Percentiles rank a stretch among this genome's conserved stretches.
Evolutionary conservation across 345 rosid genomes (phyloP).

Genomic region (Euphorbia pulcherrima): DNA sequence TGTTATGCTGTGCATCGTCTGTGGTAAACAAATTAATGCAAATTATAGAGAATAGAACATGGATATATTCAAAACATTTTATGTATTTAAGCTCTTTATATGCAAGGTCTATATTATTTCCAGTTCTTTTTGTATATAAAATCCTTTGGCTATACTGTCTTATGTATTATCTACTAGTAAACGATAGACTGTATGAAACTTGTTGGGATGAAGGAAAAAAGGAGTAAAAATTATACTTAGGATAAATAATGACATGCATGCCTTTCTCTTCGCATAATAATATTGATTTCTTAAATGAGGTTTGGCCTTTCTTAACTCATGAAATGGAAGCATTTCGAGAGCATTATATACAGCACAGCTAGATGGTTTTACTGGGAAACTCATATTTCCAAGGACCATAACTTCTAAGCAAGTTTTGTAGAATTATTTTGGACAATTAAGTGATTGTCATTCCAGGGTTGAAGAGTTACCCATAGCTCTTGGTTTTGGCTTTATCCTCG

Average conservation of each 20-base stretch:
- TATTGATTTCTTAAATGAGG: not conserved
- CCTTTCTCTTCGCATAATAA: not conserved
- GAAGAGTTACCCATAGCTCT: not conserved
- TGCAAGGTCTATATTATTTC: not conserved
- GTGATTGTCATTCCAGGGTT: not conserved
- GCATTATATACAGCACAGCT: not conserved
- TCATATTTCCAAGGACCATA: not conserved
- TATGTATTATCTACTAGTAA: not conserved
- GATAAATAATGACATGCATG: not conserved
- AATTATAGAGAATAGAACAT: too few relatives aligned
- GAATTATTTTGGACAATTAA: not conserved
- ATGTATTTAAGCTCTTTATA: not conserved
- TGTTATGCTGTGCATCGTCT: not conserved
- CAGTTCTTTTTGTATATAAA: not conserved
- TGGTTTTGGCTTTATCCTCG: slow-evolving; percentile 4
- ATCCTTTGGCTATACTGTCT: not conserved
- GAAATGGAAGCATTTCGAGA: not conserved
- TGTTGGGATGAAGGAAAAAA: not conserved
- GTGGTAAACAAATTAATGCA: not conserved
- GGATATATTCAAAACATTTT: too few relatives aligned
- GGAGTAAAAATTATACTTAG: not conserved
- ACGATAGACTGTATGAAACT: not conserved
- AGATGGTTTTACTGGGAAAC: not conserved
- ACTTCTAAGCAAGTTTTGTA: not conserved
- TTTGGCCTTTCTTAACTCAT: not conserved